Evolutionary conservation across 2,329 filamentous ascomycete genomes (phyloP).

Genomic region (Exophiala alcalophila): DNA sequence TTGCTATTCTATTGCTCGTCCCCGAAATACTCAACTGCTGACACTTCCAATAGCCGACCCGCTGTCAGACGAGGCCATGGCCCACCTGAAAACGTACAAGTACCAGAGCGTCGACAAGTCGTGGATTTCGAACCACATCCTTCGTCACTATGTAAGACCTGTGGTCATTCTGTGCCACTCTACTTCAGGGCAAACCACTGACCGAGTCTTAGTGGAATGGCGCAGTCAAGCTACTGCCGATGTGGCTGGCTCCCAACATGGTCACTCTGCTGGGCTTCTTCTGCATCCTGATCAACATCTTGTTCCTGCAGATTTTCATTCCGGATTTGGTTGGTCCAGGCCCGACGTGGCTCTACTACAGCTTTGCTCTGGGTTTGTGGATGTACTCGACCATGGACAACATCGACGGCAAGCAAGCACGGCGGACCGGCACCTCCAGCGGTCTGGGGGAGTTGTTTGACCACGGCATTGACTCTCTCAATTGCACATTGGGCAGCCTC

Average conservation of each 20-base stretch:
- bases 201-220: slow-evolving; percentile 75
- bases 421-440: slow-evolving; percentile 90
- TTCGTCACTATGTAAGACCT: slow-evolving; percentile 84
- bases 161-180: slow-evolving; percentile 16
- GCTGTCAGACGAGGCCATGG: slow-evolving; percentile 83
- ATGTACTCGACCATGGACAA: slow-evolving; percentile 99
- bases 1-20: background rate
- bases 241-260: slow-evolving; percentile 98
- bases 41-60: slow-evolving; percentile 41
- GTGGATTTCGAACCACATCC: slow-evolving; percentile 85
- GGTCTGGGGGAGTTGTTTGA: slow-evolving; percentile 95
- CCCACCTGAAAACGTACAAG: slow-evolving; percentile 92
- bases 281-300: slow-evolving; percentile 86
- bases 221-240: slow-evolving; percentile 82
- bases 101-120: slow-evolving; percentile 98
- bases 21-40: slow-evolving; percentile 7
- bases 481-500: slow-evolving; percentile 89
- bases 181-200: slow-evolving; percentile 7
- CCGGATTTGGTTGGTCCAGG: slow-evolving; percentile 87
- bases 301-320: slow-evolving; percentile 71
- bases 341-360: slow-evolving; percentile 90
- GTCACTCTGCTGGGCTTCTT: slow-evolving; percentile 92
- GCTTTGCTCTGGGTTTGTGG: slow-evolving; percentile 92
- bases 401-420: slow-evolving; percentile 94
- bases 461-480: slow-evolving; percentile 96